A percentile compares a stretch with the other conserved stretches of the same genome.
Conservation (phyloP, 176 grass and related monocot species). For the Oryza australiensis region DNA sequence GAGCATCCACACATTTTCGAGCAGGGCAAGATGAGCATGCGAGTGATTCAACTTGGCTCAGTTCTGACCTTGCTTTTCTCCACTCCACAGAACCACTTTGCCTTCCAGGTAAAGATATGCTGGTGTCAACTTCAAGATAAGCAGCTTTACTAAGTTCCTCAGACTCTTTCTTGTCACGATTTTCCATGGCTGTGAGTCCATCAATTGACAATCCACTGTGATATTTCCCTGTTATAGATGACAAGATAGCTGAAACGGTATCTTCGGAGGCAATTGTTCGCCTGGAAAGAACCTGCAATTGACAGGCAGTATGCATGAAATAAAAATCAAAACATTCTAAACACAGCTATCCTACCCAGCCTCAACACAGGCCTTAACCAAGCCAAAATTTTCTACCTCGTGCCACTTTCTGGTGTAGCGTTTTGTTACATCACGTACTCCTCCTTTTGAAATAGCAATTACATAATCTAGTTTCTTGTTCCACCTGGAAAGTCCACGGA, state of each 20-base stretch:
- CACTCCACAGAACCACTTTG: slow-evolving; percentile 93
- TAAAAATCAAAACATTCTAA: slow-evolving; percentile 12
- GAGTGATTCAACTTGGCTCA: slow-evolving; percentile 62
- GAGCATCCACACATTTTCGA: slow-evolving; percentile 86
- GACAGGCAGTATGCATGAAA: slow-evolving; percentile 18
- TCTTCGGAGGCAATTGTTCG: slow-evolving; percentile 74
- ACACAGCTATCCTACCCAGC: background rate
- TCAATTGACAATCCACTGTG: slow-evolving; percentile 60
- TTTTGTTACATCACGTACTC: slow-evolving; percentile 83
- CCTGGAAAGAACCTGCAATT: slow-evolving; percentile 81
- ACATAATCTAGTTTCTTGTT: slow-evolving; percentile 89
- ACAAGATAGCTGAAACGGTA: slow-evolving; percentile 51
- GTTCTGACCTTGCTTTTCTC: slow-evolving; percentile 76
- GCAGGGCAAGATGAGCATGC: slow-evolving; percentile 69
- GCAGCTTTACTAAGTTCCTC: slow-evolving; percentile 70
- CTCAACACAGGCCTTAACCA: slow-evolving; percentile 2
- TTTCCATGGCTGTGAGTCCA: slow-evolving; percentile 43
- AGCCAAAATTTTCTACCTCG: slow-evolving; percentile 53
- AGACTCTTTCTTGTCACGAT: slow-evolving; percentile 70
- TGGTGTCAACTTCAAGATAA: slow-evolving; percentile 61
- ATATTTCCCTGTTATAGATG: slow-evolving; percentile 71
- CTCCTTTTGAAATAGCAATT: slow-evolving; percentile 86
- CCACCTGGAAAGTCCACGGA: slow-evolving; percentile 65
- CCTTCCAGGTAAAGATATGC: slow-evolving; percentile 83
- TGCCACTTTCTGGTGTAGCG: slow-evolving; percentile 96